These are phyloP conservation scores for Serendipita vermifera DNA, from an alignment of 768 basidiomycete species.

Conservation along the genomic window DNA sequence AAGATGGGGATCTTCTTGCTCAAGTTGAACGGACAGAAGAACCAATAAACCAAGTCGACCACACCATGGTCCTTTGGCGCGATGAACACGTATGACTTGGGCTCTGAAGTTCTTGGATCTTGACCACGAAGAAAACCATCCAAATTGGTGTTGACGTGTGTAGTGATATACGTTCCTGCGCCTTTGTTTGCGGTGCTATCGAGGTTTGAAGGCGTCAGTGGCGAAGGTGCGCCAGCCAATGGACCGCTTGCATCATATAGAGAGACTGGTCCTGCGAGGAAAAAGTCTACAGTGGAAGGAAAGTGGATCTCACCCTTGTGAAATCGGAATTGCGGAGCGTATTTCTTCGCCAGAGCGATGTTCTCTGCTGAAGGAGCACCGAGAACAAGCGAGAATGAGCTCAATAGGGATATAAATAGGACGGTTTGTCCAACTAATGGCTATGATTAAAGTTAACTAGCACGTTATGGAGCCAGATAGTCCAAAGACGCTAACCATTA, in stretches of 20 bases:
- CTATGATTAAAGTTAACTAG: too few relatives aligned
- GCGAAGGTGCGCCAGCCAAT: not conserved
- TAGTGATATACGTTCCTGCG: slow-evolving; percentile 1
- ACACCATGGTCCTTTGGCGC: slow-evolving; percentile 12
- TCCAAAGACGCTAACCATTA: too few relatives aligned
- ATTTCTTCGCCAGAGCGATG: slow-evolving; percentile 9
- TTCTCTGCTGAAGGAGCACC: slow-evolving; percentile 5
- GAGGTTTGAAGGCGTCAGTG: not conserved
- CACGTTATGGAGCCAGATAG: too few relatives aligned
- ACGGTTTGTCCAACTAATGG: too few relatives aligned
- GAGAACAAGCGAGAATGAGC: not conserved
- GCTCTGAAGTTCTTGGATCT: not conserved
- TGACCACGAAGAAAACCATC: slow-evolving; percentile 12
- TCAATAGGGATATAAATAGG: too few relatives aligned
- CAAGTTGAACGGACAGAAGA: slow-evolving; percentile 10
- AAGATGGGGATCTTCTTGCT: slow-evolving; percentile 9
- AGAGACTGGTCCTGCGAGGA: slow-evolving; percentile 4
- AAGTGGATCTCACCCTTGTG: slow-evolving; percentile 11
- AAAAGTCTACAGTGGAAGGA: slow-evolving; percentile 10
- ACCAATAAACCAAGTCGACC: slow-evolving; percentile 12
- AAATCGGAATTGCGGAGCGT: slow-evolving; percentile 12
- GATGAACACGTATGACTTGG: slow-evolving; percentile 9
- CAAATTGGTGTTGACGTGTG: slow-evolving; percentile 3
- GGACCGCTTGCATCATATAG: not conserved
- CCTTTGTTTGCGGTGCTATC: not conserved